phyloP scores from a whole-genome alignment of 805 yeast species.

The Scheffersomyces spartinae region DNA sequence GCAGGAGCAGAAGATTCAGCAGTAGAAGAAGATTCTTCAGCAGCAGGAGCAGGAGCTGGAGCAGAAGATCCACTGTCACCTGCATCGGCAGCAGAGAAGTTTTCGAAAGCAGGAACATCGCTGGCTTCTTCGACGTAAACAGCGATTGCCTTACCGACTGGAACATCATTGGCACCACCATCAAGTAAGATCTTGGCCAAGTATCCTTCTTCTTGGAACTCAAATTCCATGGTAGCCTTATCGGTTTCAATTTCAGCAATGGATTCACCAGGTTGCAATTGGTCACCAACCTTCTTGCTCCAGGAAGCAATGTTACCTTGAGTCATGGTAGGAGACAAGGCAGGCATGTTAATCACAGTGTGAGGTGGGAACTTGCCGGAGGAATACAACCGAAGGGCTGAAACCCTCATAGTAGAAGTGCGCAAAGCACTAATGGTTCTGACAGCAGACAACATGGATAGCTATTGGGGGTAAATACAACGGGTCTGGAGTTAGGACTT shows the following conservation, averaged over 20 bases:
- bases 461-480: no score
- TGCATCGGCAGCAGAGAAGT: conserved; percentile 76
- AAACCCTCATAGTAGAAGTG: no score
- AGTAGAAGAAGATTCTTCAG: conserved; percentile 15
- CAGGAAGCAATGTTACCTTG: conserved; percentile 86
- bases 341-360: conserved; percentile 93
- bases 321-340: conserved; percentile 98
- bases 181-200: conserved; percentile 78
- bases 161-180: conserved; percentile 80
- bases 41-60: conserved; percentile 27
- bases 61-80: conserved; percentile 37
- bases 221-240: conserved; percentile 96
- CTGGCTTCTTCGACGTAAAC: conserved; percentile 82
- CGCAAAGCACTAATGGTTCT: conserved; percentile 13
- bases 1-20: conserved; percentile 19
- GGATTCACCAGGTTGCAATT: conserved; percentile 82
- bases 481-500: no score
- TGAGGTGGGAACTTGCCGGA: conserved; percentile 61
- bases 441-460: conserved; percentile 16
- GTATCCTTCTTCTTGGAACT: conserved; percentile 94
- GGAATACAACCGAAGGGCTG: conserved; percentile 32
- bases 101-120: conserved; percentile 81
- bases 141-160: conserved; percentile 93
- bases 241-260: conserved; percentile 97
- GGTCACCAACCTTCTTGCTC: conserved; percentile 85